A percentile compares a stretch with the other conserved stretches of the same genome.
Evolutionary conservation across 2,329 filamentous ascomycete species (phyloP).

Genomic region (Penicillium verrucosum): DNA sequence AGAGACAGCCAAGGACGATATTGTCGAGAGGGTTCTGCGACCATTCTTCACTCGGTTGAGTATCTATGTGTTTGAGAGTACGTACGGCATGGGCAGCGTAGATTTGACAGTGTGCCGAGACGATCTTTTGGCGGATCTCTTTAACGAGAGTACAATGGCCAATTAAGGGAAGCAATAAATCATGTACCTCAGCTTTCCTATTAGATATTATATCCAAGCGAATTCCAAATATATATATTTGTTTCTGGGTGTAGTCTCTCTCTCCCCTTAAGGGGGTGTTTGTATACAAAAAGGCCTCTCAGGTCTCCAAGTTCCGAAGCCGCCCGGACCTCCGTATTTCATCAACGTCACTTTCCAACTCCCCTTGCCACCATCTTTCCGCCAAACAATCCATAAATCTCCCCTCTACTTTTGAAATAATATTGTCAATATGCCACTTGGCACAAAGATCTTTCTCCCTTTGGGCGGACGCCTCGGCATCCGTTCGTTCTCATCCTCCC

Average conservation of each 20-base stretch:
- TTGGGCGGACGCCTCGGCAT: conserved; percentile 23
- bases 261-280: background rate
- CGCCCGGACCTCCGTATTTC: conserved; percentile 19
- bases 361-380: conserved; percentile 13
- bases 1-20: conserved; percentile 54
- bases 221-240: background rate
- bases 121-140: conserved; percentile 68
- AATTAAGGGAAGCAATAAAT: conserved; percentile 23
- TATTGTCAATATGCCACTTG: conserved; percentile 14
- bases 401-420: background rate
- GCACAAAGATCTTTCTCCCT: conserved; percentile 20
- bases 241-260: background rate
- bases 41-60: conserved; percentile 91
- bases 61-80: conserved; percentile 89
- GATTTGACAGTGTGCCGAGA: conserved; percentile 64
- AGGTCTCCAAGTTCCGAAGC: conserved; percentile 13
- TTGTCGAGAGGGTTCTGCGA: conserved; percentile 73
- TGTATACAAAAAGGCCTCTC: conserved; percentile 2
- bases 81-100: conserved; percentile 74
- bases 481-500: conserved; percentile 39
- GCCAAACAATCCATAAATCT: conserved; percentile 3
- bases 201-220: conserved; percentile 1
- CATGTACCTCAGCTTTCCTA: conserved; percentile 12
- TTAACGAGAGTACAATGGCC: conserved; percentile 67
- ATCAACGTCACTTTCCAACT: conserved; percentile 20